phyloP scores from a whole-genome alignment of 2,329 filamentous ascomycete genomes.

The Verticillium albo-atrum region DNA sequence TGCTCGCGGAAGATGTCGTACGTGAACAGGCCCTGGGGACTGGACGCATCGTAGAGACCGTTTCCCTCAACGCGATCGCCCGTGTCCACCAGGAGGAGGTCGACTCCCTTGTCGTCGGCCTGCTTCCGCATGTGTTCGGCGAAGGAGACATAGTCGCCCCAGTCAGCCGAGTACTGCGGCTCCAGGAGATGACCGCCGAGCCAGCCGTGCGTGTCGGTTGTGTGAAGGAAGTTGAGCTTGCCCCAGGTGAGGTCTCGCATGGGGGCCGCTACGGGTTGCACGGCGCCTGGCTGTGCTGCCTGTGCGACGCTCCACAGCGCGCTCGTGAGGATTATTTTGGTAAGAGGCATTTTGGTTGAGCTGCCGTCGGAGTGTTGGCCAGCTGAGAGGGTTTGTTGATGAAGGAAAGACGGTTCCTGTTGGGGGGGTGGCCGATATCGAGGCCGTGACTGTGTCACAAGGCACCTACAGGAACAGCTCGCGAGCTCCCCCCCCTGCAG shows the following conservation, averaged over 20 bases:
- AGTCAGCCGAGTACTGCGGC: constrained; percentile 91
- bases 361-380: background rate
- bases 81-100: constrained; percentile 91
- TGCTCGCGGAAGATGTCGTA: constrained; percentile 85
- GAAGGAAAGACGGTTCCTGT: background rate
- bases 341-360: background rate
- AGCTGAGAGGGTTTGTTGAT: background rate
- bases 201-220: constrained; percentile 96
- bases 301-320: constrained; percentile 31
- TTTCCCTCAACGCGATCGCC: constrained; percentile 93
- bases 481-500: background rate
- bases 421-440: background rate
- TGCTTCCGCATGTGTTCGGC: constrained; percentile 73
- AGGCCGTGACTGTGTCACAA: background rate
- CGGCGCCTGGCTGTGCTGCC: constrained; percentile 72
- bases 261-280: constrained; percentile 71
- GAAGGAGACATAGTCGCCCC: constrained; percentile 97
- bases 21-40: constrained; percentile 82
- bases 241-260: constrained; percentile 84
- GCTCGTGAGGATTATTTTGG: constrained; percentile 14
- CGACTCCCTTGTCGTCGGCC: constrained; percentile 73
- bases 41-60: constrained; percentile 85
- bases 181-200: constrained; percentile 90
- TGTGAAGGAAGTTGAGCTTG: constrained; percentile 96
- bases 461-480: background rate